Conservation (phyloP, 2,329 filamentous ascomycete genomes). For the Phialocephala subalpina region DNA sequence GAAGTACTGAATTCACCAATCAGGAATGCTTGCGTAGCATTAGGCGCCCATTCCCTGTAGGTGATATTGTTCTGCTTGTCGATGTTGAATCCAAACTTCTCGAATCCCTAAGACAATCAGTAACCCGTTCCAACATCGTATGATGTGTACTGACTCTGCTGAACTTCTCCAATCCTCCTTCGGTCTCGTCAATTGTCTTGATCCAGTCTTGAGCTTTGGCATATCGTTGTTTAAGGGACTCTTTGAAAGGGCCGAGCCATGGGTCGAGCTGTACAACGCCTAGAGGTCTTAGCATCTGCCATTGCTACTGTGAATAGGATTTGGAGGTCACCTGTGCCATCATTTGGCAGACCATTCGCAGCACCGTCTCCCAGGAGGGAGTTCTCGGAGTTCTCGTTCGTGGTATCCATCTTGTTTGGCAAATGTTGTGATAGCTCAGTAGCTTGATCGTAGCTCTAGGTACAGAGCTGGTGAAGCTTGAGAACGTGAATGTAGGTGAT, state of each 20-base stretch:
- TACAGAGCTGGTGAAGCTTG: conserved; percentile 6
- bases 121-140: neutral
- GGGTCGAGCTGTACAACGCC: conserved; percentile 89
- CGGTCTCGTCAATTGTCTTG: conserved; percentile 78
- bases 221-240: conserved; percentile 78
- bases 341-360: conserved; percentile 63
- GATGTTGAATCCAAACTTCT: conserved; percentile 87
- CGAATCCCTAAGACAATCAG: conserved; percentile 70
- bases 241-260: conserved; percentile 86
- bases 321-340: conserved; percentile 72
- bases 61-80: conserved; percentile 82
- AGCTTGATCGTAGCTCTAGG: neutral
- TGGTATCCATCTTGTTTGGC: conserved; percentile 38
- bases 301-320: conserved; percentile 2
- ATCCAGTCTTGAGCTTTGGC: conserved; percentile 87
- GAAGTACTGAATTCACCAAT: conserved; percentile 90
- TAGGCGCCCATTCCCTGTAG: conserved; percentile 97
- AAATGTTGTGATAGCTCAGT: conserved; percentile 8
- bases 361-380: conserved; percentile 46
- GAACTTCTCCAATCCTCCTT: conserved; percentile 93
- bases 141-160: conserved; percentile 67
- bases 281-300: conserved; percentile 48
- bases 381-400: conserved; percentile 40
- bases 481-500: neutral
- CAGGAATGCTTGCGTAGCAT: conserved; percentile 82